Evolutionary conservation across 129 eudicot genomes (phyloP).

Genomic region (Centrapalus pauciflorus): DNA sequence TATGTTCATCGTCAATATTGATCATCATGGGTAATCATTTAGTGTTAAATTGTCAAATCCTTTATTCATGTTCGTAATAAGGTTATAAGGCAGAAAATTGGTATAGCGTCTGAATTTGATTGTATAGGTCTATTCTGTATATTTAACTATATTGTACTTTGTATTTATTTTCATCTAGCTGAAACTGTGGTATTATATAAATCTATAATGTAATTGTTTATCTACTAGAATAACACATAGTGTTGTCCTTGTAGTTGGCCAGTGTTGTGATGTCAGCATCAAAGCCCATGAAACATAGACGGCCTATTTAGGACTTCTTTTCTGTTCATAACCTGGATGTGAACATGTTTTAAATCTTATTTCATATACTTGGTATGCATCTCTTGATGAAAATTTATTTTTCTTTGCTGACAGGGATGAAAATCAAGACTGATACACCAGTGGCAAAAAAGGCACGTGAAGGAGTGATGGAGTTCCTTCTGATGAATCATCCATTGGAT

Average conservation of each 20-base stretch:
- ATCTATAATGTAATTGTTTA: too few relatives aligned
- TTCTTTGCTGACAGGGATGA: constrained; percentile 65
- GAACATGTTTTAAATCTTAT: not conserved
- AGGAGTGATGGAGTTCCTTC: constrained; percentile 96
- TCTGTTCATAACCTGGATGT: not conserved
- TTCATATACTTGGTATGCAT: not conserved
- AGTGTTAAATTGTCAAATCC: not conserved
- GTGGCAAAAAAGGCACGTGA: constrained; percentile 95
- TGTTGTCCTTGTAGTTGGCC: too few relatives aligned
- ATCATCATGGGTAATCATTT: not conserved
- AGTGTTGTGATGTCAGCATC: too few relatives aligned
- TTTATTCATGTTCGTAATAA: not conserved
- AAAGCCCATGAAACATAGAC: not conserved
- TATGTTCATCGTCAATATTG: not conserved
- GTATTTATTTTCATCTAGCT: too few relatives aligned
- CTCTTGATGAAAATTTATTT: not conserved
- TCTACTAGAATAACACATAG: too few relatives aligned
- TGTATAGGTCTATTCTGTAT: too few relatives aligned
- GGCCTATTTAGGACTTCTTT: not conserved
- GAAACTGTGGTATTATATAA: too few relatives aligned
- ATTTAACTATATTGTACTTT: too few relatives aligned
- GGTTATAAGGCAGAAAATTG: not conserved
- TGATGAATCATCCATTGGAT: constrained; percentile 98
- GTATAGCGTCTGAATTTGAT: not conserved
- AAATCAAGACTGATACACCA: constrained; percentile 96